These are phyloP conservation scores for Talaromyces sp. DNA, from an alignment of 2,329 filamentous ascomycete species.

Conservation along the genomic window DNA sequence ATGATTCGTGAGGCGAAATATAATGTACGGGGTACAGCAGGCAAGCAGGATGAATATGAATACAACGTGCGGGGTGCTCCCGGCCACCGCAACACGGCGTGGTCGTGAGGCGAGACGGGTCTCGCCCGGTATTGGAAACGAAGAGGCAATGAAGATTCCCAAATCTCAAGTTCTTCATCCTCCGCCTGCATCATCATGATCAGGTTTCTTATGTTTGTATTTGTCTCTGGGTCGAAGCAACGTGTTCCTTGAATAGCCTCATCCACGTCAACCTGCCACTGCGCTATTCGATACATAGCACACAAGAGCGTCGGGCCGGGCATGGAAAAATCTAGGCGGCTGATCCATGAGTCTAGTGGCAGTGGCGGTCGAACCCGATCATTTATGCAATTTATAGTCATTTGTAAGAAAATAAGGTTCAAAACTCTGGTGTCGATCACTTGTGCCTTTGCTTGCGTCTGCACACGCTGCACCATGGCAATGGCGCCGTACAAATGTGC, in stretches of 20 bases:
- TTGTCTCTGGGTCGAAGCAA: neutral
- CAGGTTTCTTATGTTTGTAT: neutral
- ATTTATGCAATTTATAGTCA: neutral
- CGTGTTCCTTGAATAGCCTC: neutral
- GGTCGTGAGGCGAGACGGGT: neutral
- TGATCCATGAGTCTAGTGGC: neutral
- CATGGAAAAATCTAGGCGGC: neutral
- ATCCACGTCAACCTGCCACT: conserved; percentile 1
- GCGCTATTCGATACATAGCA: neutral
- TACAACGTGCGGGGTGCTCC: neutral
- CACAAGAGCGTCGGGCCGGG: neutral
- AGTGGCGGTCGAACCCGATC: neutral
- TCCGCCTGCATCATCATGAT: neutral
- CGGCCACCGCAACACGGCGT: neutral
- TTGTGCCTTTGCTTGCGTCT: neutral
- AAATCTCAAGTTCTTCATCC: neutral
- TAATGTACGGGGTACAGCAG: neutral
- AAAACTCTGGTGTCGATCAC: neutral
- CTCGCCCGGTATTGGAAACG: neutral
- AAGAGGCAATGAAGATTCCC: neutral
- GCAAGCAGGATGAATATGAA: neutral
- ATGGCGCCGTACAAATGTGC: conserved; percentile 1
- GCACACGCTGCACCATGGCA: neutral
- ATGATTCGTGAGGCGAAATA: neutral
- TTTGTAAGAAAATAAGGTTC: conserved; percentile 3